Evolutionary conservation across 2,329 filamentous ascomycete genomes (phyloP), one percentile per base, ranked within the genome.

Genomic region (Chalara sp.): DNA sequence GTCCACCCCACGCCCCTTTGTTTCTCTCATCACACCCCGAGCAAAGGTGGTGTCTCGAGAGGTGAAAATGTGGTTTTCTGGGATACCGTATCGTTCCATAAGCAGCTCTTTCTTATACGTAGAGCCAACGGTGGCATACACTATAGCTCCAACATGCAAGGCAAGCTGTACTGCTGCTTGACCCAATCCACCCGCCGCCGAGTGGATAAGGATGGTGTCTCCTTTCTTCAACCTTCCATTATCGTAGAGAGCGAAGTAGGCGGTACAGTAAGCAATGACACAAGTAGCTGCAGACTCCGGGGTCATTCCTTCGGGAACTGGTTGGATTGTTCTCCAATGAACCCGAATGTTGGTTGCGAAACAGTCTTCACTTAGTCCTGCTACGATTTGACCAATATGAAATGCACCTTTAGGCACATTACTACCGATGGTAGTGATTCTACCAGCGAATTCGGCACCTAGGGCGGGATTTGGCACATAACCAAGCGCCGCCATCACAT

Each of bases 131-230:
- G 64, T 67, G 4, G 56, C 56, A 43, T 62, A 67, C 1, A 68
- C 50, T 2, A 62, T 53, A 29, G 58, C 57, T 13, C 58, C 56
- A 8, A 54, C 42, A 6, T 13, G 46, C 31, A 58, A 53, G 13
- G 67, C 65, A 0, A 71, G 10, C 3, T 49, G 51, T n/a, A 71
- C 66, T 0, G 65, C 60, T 3, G 69, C 68, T 33, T 64, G 62
- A 5, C 70, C 70, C 12, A 68, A 48, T 2, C 58, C 61, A 11
- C 65, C 65, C 0, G 64, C 53, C 6, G 59, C 70, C 3, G 58
- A 57, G 43, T 71, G 67, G 0, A 72, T 61, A 29, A 72, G 57
- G 0, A 71, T 51, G 0, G 54, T 60, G 28, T 72, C 63, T 0
- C 53, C 58, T 11, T 54, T 28, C 4, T 49, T 21, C 2, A 67